Evolutionary conservation across 495 filamentous ascomycete genomes (phyloP).

Genomic region (Podospora conica): DNA sequence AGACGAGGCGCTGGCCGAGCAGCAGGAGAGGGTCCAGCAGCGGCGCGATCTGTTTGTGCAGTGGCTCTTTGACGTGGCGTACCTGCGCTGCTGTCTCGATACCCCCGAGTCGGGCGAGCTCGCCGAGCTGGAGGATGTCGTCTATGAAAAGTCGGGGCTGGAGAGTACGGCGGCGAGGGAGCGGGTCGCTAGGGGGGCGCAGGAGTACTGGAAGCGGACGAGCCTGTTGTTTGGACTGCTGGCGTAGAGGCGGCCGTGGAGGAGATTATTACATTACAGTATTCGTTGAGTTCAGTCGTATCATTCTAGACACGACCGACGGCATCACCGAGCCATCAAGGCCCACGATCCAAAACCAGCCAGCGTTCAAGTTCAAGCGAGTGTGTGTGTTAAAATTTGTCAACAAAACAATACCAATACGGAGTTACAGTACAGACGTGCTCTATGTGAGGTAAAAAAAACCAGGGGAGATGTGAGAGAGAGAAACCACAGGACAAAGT

Average conservation of each 20-base stretch:
- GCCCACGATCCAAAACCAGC: neutral
- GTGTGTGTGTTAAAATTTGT: neutral
- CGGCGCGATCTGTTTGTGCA: constrained; percentile 58
- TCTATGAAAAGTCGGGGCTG: constrained; percentile 43
- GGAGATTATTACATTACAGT: neutral
- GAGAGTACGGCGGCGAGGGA: constrained; percentile 38
- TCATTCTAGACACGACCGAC: too few relatives aligned
- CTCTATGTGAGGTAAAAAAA: neutral
- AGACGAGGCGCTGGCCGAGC: constrained; percentile 32
- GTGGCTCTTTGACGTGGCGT: constrained; percentile 69
- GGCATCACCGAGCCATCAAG: neutral
- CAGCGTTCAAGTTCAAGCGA: neutral
- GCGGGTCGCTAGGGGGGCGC: constrained; percentile 49
- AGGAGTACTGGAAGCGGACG: constrained; percentile 77
- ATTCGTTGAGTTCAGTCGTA: too few relatives aligned
- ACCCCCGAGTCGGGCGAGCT: constrained; percentile 2
- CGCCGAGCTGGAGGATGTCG: constrained; percentile 40
- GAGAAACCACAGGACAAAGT: neutral
- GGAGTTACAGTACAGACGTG: neutral
- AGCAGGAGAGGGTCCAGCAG: constrained; percentile 19
- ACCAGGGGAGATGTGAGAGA: neutral
- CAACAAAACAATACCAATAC: neutral
- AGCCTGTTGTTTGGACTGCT: constrained; percentile 62
- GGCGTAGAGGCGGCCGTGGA: neutral
- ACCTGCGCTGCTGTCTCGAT: constrained; percentile 49